Evolutionary conservation across 257 asterid genomes (phyloP).

Genomic region (Petrea volubilis): DNA sequence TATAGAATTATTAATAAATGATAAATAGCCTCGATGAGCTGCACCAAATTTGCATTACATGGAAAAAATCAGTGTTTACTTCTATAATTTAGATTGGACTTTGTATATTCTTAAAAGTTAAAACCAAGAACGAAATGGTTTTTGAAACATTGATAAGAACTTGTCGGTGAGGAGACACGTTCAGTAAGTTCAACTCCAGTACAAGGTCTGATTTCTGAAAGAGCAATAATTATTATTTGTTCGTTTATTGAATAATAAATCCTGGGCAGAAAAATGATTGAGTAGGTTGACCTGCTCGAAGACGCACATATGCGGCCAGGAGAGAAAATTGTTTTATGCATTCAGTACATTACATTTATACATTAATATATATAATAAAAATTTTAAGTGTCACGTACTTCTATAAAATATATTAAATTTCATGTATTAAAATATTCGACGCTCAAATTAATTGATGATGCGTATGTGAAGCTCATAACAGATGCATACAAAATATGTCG

Average conservation of each 20-base stretch:
- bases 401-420: too few relatives aligned
- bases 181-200: background rate
- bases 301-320: slow-evolving; percentile 8
- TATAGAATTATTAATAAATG: too few relatives aligned
- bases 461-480: too few relatives aligned
- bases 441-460: too few relatives aligned
- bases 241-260: background rate
- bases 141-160: background rate
- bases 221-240: background rate
- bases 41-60: background rate
- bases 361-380: too few relatives aligned
- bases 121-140: background rate
- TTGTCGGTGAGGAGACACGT: slow-evolving; percentile 30
- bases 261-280: background rate
- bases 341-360: too few relatives aligned
- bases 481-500: slow-evolving; percentile 10
- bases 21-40: too few relatives aligned
- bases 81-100: background rate
- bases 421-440: too few relatives aligned
- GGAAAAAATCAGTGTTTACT: background rate
- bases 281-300: background rate
- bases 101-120: background rate
- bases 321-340: too few relatives aligned
- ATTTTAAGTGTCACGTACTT: too few relatives aligned
- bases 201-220: background rate